Conservation (phyloP, 129 eudicot genomes). For the Lactuca saligna region DNA sequence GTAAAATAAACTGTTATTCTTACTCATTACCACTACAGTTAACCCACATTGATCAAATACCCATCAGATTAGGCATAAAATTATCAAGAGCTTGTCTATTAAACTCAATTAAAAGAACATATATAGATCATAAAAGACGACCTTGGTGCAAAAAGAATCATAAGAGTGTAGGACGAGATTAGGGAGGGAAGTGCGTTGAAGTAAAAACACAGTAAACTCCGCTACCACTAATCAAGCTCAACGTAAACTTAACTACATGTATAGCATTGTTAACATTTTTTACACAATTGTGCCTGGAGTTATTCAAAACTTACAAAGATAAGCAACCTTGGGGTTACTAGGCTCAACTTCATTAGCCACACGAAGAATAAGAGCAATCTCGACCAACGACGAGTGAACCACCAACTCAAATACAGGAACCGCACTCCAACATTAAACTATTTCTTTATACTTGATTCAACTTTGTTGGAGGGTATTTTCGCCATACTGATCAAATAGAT, state of each 20-base stretch:
- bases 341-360: conserved; percentile 99
- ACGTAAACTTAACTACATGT: neutral
- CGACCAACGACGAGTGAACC: conserved; percentile 66
- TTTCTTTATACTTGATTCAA: too few species aligned
- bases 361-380: conserved; percentile 96
- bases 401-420: conserved; percentile 24
- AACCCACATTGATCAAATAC: conserved; percentile 4
- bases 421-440: conserved; percentile 27
- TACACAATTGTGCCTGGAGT: neutral
- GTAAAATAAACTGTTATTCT: conserved; percentile 2
- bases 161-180: neutral
- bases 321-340: conserved; percentile 93
- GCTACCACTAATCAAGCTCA: neutral
- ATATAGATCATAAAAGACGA: neutral
- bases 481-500: too few species aligned
- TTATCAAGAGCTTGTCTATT: conserved; percentile 1
- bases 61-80: conserved; percentile 6
- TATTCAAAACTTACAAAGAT: conserved; percentile 65
- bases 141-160: neutral
- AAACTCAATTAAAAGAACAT: neutral
- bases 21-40: neutral
- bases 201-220: neutral
- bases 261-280: neutral
- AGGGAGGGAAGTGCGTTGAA: neutral
- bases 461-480: too few species aligned